Percentiles rank a stretch among this genome's conserved stretches.
Conservation (phyloP, 805 yeast species). For the Kodamaea restingae region DNA sequence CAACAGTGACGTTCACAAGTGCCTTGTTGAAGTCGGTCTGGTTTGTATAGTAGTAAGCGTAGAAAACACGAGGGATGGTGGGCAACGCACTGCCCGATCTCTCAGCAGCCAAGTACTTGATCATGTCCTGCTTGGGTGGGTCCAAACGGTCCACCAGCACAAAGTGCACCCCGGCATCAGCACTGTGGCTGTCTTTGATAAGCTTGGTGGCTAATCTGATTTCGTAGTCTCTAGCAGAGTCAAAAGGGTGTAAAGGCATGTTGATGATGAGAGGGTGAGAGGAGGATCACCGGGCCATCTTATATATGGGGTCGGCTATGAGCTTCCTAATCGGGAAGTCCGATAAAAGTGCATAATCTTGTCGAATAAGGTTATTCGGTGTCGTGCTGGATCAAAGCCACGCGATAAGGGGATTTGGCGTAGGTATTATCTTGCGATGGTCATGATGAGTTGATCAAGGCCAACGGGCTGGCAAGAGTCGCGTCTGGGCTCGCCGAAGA, state of each 20-base stretch:
- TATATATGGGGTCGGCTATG: not conserved
- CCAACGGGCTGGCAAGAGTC: no score
- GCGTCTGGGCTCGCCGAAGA: no score
- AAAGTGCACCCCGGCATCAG: constrained; percentile 54
- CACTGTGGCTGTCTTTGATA: constrained; percentile 54
- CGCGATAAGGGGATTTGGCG: no score
- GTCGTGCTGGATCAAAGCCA: no score
- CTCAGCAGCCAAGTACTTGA: constrained; percentile 65
- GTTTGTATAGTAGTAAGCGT: constrained; percentile 58
- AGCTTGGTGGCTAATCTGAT: constrained; percentile 54
- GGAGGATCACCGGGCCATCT: not conserved
- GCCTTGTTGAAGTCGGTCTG: constrained; percentile 61
- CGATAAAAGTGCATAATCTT: no score
- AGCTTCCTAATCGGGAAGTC: not conserved
- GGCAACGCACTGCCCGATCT: constrained; percentile 47
- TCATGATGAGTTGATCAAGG: no score
- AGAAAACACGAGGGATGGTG: constrained; percentile 62
- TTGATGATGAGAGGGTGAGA: not conserved
- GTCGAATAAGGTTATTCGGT: no score
- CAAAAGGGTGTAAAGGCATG: constrained; percentile 49
- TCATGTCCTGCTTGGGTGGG: constrained; percentile 75
- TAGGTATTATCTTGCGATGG: no score
- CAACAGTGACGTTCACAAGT: constrained; percentile 59
- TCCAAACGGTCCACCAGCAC: constrained; percentile 65
- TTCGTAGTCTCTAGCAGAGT: constrained; percentile 56